Conservation (phyloP, 225 moss, liverwort and hornwort species). For the Rhytidiadelphus loreus region DNA sequence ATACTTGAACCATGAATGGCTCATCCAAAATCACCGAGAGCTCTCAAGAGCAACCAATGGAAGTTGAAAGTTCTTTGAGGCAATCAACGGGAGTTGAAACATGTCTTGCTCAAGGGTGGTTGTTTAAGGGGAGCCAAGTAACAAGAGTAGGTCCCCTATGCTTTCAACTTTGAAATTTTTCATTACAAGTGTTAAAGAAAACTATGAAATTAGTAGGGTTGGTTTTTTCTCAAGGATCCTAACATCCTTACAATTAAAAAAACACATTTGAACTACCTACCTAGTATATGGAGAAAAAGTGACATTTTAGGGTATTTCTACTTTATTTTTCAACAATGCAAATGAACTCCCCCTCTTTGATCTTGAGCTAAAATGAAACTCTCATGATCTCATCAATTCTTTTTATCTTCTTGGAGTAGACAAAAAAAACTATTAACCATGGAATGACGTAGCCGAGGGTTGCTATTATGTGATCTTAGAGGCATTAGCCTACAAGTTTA, state of each 20-base stretch:
- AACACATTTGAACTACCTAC: accelerated
- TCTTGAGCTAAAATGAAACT: accelerated
- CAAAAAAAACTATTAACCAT: neutral
- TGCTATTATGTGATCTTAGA: too few relatives aligned
- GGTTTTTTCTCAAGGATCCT: accelerated
- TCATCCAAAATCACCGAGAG: accelerated
- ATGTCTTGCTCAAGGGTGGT: neutral
- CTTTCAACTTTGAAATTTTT: neutral
- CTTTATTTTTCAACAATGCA: accelerated
- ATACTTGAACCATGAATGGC: too few relatives aligned
- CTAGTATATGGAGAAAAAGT: accelerated
- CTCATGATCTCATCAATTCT: accelerated
- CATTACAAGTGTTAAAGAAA: neutral
- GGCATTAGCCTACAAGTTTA: too few relatives aligned
- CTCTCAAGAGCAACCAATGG: too few relatives aligned
- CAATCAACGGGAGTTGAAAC: neutral
- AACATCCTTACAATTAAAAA: too few relatives aligned
- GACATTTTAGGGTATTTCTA: accelerated
- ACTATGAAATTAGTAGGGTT: neutral
- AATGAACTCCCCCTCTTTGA: accelerated
- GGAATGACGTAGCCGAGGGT: accelerated
- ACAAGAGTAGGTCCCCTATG: neutral
- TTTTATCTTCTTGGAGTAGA: neutral
- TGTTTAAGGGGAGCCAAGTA: neutral
- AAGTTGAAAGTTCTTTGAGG: neutral